Evolutionary conservation across 306 rosid species (phyloP).

Genomic region (Erythrophleum fordii): DNA sequence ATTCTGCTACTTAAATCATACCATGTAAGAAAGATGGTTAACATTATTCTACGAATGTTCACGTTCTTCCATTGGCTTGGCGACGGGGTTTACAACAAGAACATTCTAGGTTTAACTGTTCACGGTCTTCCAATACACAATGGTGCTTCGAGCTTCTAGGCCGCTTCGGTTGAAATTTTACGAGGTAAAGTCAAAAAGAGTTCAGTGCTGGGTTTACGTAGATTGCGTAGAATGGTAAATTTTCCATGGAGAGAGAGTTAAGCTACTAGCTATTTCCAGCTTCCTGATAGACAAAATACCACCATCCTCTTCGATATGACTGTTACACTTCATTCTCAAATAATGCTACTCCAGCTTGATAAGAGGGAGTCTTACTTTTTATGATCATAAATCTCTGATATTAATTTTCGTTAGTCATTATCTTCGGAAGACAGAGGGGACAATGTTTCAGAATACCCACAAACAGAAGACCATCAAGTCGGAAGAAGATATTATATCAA

Average conservation of each 20-base stretch:
- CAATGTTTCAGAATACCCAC: constrained; percentile 7
- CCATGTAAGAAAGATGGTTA: no score
- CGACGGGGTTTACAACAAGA: no score
- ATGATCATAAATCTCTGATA: neutral
- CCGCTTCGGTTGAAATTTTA: no score
- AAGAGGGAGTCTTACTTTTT: constrained; percentile 31
- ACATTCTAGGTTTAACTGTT: neutral
- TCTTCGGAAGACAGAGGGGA: constrained; percentile 14
- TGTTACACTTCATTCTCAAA: neutral
- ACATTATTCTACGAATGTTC: no score
- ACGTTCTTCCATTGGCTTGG: no score
- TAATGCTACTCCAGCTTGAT: constrained; percentile 23
- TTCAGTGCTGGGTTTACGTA: neutral
- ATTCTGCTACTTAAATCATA: no score
- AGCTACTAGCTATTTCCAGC: neutral
- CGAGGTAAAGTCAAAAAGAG: neutral
- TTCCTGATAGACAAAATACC: neutral
- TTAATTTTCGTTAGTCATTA: neutral
- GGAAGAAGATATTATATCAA: neutral
- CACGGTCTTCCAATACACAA: neutral
- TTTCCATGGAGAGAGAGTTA: neutral
- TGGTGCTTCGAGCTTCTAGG: neutral
- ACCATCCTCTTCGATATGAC: neutral
- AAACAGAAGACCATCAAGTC: constrained; percentile 14
- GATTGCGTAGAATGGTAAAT: neutral